Base-by-base conservation (phyloP, 805 yeast species). In the Pachysolen tannophilus region DNA sequence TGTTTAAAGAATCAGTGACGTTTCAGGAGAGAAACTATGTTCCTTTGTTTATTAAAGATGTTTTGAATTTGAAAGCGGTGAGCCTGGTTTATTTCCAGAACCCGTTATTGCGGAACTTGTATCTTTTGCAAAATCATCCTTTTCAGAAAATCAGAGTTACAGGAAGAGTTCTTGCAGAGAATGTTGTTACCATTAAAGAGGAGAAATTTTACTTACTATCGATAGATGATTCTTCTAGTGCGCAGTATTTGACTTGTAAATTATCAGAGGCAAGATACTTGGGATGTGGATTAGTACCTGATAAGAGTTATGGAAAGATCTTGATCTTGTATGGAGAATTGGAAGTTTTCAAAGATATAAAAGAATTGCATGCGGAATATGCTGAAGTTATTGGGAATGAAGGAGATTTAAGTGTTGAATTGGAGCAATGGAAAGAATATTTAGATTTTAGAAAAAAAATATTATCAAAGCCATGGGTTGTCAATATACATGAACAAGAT, bases 121-220 rank as follows among this genome's bases (percentile, higher is more conserved):
- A 58, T 3, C 43, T 71, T 48, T 46, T 56, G 26, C 46, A 49
- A 1, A 71, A 71, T 40, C 67, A 69, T 47, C 78, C 78, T 1
- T 33, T 70, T 2, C 42, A 48, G 14, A 44, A 43, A 15, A 44
- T 71, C 0, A 41, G 43, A 10, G 38, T 71, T 0, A 31, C 50
- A 24, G 78, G 75, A 0, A 45, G 49, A 11, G 47, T 68, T 3
- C 41, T 52, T 2, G 58, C 60, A 20, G 61, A 55, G 52, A 52
- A 39, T 41, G 39, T 36, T 37, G 35, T 16, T 20, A 34, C 15
- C 6, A 34, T 18, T 18, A 40, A 20, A 4, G 18, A 14, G 10
- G 40, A 30, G 14, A 20, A 8, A 3, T 15, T 37, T 9, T 43
- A 53, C 35, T 47, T 58, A 23, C 25, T 60, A 4, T 44, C 44